Conservation (phyloP, 345 rosid species). For the Chamaenerion angustifolium region DNA sequence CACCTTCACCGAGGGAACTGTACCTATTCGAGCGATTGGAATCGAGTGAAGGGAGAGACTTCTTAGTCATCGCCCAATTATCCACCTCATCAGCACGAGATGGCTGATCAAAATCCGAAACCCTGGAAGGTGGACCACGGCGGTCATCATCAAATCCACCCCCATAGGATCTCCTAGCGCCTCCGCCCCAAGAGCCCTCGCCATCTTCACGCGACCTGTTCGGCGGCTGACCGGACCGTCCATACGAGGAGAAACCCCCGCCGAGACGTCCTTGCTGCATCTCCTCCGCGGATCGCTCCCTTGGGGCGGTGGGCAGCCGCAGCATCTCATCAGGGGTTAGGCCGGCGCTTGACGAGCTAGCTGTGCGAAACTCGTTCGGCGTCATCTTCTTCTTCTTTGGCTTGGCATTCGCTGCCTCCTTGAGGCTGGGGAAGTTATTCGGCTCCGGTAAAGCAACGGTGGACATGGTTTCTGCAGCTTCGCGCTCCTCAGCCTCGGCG, state of each 20-base stretch:
- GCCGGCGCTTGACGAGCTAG: conserved; percentile 19
- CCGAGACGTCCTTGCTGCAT: conserved; percentile 69
- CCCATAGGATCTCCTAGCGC: conserved; percentile 39
- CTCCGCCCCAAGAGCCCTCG: conserved; percentile 39
- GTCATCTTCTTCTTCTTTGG: conserved; percentile 80
- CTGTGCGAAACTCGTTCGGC: conserved; percentile 25
- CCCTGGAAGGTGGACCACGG: conserved; percentile 45
- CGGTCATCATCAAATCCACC: conserved; percentile 69
- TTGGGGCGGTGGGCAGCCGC: conserved; percentile 81
- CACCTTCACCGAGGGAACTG: conserved; percentile 29
- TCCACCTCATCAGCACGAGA: conserved; percentile 91
- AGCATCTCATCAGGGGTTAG: conserved; percentile 65
- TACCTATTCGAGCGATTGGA: conserved; percentile 46
- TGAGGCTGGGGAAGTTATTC: conserved; percentile 67
- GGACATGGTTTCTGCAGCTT: conserved; percentile 19
- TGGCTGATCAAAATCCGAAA: conserved; percentile 59
- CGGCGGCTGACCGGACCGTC: conserved; percentile 28
- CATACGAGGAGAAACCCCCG: conserved; percentile 66
- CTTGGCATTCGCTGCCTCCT: conserved; percentile 51
- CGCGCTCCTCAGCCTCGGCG: conserved; percentile 52
- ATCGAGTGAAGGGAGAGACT: conserved; percentile 37
- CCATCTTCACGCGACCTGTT: conserved; percentile 16
- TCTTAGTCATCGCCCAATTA: conserved; percentile 77
- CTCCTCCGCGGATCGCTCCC: conserved; percentile 77
- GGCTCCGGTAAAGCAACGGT: conserved; percentile 22